A percentile compares a stretch with the other conserved stretches of the same genome.
phyloP scores from a whole-genome alignment of 192 early-diverging fungal genomes.

The Coemansia sp. region DNA sequence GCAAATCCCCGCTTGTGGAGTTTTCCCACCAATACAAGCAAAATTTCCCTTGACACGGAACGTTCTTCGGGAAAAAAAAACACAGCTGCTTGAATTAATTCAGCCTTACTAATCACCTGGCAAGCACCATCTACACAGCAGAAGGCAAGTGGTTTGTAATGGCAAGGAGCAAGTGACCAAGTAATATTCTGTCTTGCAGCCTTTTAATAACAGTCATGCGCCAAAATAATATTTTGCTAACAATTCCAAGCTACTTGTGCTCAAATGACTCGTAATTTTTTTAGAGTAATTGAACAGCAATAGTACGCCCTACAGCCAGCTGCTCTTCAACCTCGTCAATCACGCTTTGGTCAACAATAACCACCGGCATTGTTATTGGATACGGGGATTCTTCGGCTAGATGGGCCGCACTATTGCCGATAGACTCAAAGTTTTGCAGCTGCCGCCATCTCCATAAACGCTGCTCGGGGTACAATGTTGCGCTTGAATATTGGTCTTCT shows the following conservation, averaged over 20 bases:
- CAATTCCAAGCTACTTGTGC: neutral
- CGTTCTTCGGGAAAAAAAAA: no score
- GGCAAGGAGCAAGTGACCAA: no score
- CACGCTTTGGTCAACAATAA: conserved; percentile 24
- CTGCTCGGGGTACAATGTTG: neutral
- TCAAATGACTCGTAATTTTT: neutral
- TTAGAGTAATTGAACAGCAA: conserved; percentile 27
- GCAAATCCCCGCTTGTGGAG: no score
- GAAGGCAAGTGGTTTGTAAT: no score
- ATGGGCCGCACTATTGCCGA: neutral
- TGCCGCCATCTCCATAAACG: conserved; percentile 4
- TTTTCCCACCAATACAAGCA: no score
- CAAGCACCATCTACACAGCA: no score
- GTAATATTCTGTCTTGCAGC: no score
- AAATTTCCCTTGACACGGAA: no score
- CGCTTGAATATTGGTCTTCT: conserved; percentile 12
- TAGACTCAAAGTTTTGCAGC: neutral
- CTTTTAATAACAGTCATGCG: conserved; percentile 4
- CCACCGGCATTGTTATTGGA: conserved; percentile 31
- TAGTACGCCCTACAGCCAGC: conserved; percentile 24
- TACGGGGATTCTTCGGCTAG: neutral
- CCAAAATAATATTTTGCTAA: conserved; percentile 1
- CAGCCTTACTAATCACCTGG: no score
- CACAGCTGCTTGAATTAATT: no score
- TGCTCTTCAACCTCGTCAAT: conserved; percentile 39